Base-by-base conservation (phyloP, 805 yeast genomes). In the Pichia deserticola region DNA sequence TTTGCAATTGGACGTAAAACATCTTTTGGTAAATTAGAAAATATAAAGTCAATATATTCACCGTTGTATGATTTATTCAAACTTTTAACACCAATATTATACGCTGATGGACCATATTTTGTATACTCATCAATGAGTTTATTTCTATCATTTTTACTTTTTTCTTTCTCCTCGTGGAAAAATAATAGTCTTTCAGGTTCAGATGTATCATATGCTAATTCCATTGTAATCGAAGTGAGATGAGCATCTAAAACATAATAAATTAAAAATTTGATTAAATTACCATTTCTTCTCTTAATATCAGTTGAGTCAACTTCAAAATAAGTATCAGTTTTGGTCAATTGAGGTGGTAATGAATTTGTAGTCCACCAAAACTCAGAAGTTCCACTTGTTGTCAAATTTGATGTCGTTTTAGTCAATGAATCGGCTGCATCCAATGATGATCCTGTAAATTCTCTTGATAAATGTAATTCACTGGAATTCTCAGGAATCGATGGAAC, bases 241-340 rank as follows among this genome's bases (percentile, higher is more conserved):
- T 87, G 95, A 52, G 77, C 80, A 64, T 81, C 83, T 39, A 89
- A 66, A 12, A 89, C 72, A 60, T 87, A 88, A 55, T 85, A 81
- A 54, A 84, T 89, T 48, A 84, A 73, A 54, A 77, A 71, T 5
- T 72, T 66, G 7, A 75, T 66, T 3, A 53, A 55, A 40, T 79
- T 68, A 28, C 78, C 78, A 11, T 79, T 78, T 56, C 96, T 77
- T 59, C 84, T 86, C 12, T 56, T 56, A 7, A 83, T 67, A 12
- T 61, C 60, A 51, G 74, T 69, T 30, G 79, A 77, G 50, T 89
- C 96, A 27, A 81, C 75, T 62, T 89, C 96, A 62, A 66, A 80
- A 15, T 78, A 69, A 33, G 82, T 61, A 25, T 82, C 85, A 40
- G 64, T 70, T 2, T 68, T 63, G 7, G 53, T 11, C 29, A 82